Evolutionary conservation across 2,329 filamentous ascomycete species (phyloP).

Genomic region (Ophiostoma piceae): DNA sequence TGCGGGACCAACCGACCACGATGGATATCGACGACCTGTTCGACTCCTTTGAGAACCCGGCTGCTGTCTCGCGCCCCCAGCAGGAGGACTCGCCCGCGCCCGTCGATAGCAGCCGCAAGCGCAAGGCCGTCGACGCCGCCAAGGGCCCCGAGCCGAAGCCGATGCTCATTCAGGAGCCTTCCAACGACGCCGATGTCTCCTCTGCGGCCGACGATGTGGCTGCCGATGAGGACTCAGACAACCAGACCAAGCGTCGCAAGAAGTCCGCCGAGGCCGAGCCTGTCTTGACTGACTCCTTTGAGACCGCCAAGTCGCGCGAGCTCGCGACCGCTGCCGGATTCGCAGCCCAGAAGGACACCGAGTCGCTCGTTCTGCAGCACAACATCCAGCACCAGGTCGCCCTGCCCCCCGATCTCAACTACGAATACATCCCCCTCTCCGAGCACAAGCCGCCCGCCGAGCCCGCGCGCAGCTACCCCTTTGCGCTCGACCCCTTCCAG

Average conservation of each 20-base stretch:
- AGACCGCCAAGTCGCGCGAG: slow-evolving; percentile 90
- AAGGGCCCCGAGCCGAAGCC: slow-evolving; percentile 25
- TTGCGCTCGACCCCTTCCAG: slow-evolving; percentile 96
- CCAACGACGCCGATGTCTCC: slow-evolving; percentile 34
- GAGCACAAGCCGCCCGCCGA: slow-evolving; percentile 85
- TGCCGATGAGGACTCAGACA: slow-evolving; percentile 38
- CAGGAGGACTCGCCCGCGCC: slow-evolving; percentile 38
- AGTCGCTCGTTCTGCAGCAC: slow-evolving; percentile 79
- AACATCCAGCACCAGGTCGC: slow-evolving; percentile 98
- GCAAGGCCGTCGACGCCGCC: slow-evolving; percentile 58
- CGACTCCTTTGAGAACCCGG: slow-evolving; percentile 70
- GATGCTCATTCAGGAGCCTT: slow-evolving; percentile 32
- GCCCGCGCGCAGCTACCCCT: slow-evolving; percentile 78
- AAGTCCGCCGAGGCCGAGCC: slow-evolving; percentile 59
- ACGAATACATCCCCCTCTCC: slow-evolving; percentile 91
- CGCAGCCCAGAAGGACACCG: slow-evolving; percentile 55
- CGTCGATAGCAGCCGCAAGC: slow-evolving; percentile 66
- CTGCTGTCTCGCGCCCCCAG: slow-evolving; percentile 39
- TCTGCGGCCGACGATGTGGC: slow-evolving; percentile 32
- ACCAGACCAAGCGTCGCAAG: slow-evolving; percentile 58
- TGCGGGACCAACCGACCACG: slow-evolving; percentile 1
- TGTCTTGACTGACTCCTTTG: slow-evolving; percentile 86
- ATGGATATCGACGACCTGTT: slow-evolving; percentile 70
- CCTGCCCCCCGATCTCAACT: slow-evolving; percentile 86
- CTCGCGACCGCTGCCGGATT: slow-evolving; percentile 73